Evolutionary conservation across 2,329 filamentous ascomycete genomes (phyloP).

Genomic region (Shiraia sp.): DNA sequence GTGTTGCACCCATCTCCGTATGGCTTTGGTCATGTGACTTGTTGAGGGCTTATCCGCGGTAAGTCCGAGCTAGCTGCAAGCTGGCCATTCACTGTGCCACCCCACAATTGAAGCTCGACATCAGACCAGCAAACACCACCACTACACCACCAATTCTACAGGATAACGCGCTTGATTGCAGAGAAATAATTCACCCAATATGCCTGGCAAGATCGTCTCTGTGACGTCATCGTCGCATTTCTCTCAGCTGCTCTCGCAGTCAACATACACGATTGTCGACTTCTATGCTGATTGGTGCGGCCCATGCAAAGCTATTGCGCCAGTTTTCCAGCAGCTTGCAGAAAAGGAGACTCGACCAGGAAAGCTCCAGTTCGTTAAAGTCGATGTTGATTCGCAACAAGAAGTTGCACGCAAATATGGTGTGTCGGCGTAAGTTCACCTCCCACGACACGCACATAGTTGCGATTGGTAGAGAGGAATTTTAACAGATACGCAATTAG

Average conservation of each 20-base stretch:
- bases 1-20: too few species aligned
- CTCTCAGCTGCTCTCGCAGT: constrained; percentile 37
- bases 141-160: neutral
- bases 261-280: constrained; percentile 52
- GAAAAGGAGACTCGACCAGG: constrained; percentile 53
- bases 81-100: too few species aligned
- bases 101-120: too few species aligned
- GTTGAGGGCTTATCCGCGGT: too few species aligned
- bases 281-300: constrained; percentile 62
- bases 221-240: constrained; percentile 42
- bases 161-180: neutral
- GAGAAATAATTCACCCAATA: constrained; percentile 15
- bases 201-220: constrained; percentile 38
- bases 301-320: constrained; percentile 59
- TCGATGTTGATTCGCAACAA: constrained; percentile 58
- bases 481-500: too few species aligned
- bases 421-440: constrained; percentile 50
- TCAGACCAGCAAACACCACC: neutral
- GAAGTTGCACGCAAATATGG: constrained; percentile 55
- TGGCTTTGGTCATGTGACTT: too few species aligned
- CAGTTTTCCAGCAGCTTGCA: constrained; percentile 55
- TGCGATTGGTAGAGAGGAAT: too few species aligned
- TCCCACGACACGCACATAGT: too few species aligned
- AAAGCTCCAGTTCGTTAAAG: constrained; percentile 57
- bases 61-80: too few species aligned